These are phyloP conservation scores for Septoria petroselini DNA, from an alignment of 2,329 filamentous ascomycete species.

Conservation along the genomic window DNA sequence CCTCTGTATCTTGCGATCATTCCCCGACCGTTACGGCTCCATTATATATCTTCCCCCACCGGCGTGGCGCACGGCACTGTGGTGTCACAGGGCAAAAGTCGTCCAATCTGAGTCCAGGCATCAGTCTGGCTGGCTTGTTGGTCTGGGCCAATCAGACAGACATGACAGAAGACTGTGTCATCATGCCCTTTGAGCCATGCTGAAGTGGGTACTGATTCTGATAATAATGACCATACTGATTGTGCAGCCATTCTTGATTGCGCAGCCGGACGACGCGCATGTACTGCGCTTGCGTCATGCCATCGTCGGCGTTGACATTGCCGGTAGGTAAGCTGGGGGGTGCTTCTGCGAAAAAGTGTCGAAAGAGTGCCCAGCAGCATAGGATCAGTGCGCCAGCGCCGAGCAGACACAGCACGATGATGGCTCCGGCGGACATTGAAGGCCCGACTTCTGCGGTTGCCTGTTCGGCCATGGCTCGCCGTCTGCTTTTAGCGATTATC, in stretches of 20 bases:
- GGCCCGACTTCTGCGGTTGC: not conserved
- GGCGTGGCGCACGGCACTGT: no score
- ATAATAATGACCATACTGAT: constrained; percentile 18
- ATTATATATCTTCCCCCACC: no score
- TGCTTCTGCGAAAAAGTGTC: constrained; percentile 20
- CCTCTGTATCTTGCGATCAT: no score
- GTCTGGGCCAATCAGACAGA: constrained; percentile 7
- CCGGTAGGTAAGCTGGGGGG: constrained; percentile 3
- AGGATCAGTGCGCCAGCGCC: constrained; percentile 24
- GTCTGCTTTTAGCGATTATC: no score
- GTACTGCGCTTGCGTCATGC: constrained; percentile 28
- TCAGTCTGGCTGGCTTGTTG: no score
- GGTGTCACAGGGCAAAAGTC: no score
- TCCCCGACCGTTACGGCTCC: no score
- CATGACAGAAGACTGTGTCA: constrained; percentile 19
- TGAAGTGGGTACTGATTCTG: constrained; percentile 5
- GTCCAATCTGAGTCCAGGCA: no score
- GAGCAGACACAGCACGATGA: constrained; percentile 28
- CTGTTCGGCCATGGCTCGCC: no score
- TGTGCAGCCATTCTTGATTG: constrained; percentile 25
- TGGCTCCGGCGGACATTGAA: constrained; percentile 21
- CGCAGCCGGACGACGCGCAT: constrained; percentile 27
- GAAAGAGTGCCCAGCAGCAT: constrained; percentile 22
- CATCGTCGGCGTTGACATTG: constrained; percentile 11
- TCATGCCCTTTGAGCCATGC: constrained; percentile 11